Percentiles rank a stretch among this genome's conserved stretches.
These are phyloP conservation scores for Phylloporus sp. DNA, from an alignment of 1,284 basidiomycete species.

Conservation along the genomic window DNA sequence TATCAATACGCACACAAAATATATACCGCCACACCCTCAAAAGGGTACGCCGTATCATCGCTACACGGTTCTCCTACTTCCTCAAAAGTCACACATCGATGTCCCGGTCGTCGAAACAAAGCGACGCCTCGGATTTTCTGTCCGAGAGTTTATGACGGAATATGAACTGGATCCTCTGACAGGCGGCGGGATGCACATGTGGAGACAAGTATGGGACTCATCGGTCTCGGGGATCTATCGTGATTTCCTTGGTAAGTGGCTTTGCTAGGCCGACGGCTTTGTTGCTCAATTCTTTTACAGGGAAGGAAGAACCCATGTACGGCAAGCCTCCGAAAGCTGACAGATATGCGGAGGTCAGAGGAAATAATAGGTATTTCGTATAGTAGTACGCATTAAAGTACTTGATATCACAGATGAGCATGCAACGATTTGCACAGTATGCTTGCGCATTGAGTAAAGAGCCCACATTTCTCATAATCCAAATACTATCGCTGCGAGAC, in stretches of 20 bases:
- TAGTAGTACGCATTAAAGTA: slow-evolving; percentile 14
- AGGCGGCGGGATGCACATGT: slow-evolving; percentile 85
- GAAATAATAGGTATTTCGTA: slow-evolving; percentile 58
- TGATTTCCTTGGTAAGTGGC: slow-evolving; percentile 70
- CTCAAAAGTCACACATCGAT: slow-evolving; percentile 62
- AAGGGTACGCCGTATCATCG: slow-evolving; percentile 87
- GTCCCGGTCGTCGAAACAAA: slow-evolving; percentile 46
- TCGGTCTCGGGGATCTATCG: slow-evolving; percentile 73
- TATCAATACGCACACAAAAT: slow-evolving; percentile 66
- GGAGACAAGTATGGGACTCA: slow-evolving; percentile 80
- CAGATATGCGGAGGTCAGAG: slow-evolving; percentile 66
- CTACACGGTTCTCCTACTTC: slow-evolving; percentile 80
- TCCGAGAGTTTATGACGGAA: slow-evolving; percentile 66
- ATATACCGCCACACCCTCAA: slow-evolving; percentile 89
- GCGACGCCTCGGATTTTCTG: slow-evolving; percentile 67
- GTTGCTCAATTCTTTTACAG: slow-evolving; percentile 44
- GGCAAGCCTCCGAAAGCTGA: slow-evolving; percentile 66
- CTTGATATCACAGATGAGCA: too few species aligned
- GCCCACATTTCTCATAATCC: too few species aligned
- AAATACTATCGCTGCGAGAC: too few species aligned
- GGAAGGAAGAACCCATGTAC: slow-evolving; percentile 68
- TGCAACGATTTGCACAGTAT: too few species aligned
- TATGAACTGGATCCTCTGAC: slow-evolving; percentile 61
- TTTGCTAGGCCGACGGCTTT: slow-evolving; percentile 12
- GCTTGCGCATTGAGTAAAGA: too few species aligned